Evolutionary conservation across 2,329 filamentous ascomycete genomes (phyloP), one percentile per base, ranked within the genome.

Genomic region (Pseudocercospora fijiensis): DNA sequence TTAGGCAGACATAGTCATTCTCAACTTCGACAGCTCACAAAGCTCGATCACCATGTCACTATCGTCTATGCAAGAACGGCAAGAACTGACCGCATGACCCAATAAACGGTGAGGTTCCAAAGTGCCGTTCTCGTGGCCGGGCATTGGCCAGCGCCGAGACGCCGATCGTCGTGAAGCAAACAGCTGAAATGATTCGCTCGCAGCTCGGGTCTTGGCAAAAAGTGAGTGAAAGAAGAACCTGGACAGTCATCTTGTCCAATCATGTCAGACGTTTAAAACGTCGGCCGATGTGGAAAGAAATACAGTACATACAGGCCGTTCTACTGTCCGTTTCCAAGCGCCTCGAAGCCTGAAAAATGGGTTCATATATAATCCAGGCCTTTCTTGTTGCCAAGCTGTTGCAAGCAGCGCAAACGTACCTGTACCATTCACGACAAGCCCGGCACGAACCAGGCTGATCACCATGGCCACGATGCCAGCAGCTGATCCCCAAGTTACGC

Each of bases 391-490:
- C 49, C 49, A 52, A 52, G 49, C 49, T 52, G 49, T 27, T 27
- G 7, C 24, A 7, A 28, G 18, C 18, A 49, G 45, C 45, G 7
- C 22, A 10, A 13, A 49, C 45, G 45, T 18, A 49, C 7, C 18
- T 20, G 10, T 20, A 49, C 22, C 7, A 27, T 26, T n/a, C 22
- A 18, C 53, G 56, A 30, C 28, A 33, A n/a, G 16, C 9, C 11
- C 52, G n/a, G 28, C 28, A 56, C 27, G 27, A 37, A 30, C 28
- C 52, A 56, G 52, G 27, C 33, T 52, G 52, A 61, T 24, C 27
- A 33, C 28, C 18, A 63, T 63, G 61, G 57, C 61, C 11, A 59
- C 56, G 16, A 51, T 63, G 30, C 57, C 61, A 41, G 57, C 57
- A n/a, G 43, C 55, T 24, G 30, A 28, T 24, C 55, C 55, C 10